phyloP scores from a whole-genome alignment of 805 yeast species.

The Myxozyma neglecta region DNA sequence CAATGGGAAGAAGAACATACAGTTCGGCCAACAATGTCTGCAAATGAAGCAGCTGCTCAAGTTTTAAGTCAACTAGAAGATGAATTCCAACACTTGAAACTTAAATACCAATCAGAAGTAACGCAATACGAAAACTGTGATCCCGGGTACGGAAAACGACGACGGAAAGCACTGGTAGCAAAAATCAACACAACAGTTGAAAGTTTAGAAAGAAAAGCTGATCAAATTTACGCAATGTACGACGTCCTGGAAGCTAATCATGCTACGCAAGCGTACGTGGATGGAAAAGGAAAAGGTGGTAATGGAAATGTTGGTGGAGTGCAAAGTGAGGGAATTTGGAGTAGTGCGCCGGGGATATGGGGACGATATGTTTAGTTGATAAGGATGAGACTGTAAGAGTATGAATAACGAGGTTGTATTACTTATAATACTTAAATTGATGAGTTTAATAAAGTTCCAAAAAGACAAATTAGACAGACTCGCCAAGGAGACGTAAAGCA shows the following conservation, averaged over 20 bases:
- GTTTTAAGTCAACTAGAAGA: conserved; percentile 27
- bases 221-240: conserved; percentile 33
- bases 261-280: neutral
- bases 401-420: neutral
- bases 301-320: neutral
- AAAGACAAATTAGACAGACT: conserved; percentile 1
- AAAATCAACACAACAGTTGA: conserved; percentile 19
- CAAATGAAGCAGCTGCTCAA: conserved; percentile 15
- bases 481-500: conserved; percentile 43
- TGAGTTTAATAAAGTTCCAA: no score
- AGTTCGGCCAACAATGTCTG: conserved; percentile 29
- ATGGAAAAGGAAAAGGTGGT: neutral
- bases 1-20: conserved; percentile 24
- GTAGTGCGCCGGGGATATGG: neutral
- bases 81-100: conserved; percentile 25
- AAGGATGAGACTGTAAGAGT: neutral
- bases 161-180: conserved; percentile 22
- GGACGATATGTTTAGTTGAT: neutral
- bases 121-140: conserved; percentile 20
- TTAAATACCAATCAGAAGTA: conserved; percentile 20
- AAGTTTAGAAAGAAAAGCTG: conserved; percentile 30
- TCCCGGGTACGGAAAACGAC: conserved; percentile 26
- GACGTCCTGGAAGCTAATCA: conserved; percentile 26
- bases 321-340: conserved; percentile 11
- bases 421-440: no score